Base-by-base conservation (phyloP, 2,329 filamentous ascomycete species). In the Parascedosporium putredinis region DNA sequence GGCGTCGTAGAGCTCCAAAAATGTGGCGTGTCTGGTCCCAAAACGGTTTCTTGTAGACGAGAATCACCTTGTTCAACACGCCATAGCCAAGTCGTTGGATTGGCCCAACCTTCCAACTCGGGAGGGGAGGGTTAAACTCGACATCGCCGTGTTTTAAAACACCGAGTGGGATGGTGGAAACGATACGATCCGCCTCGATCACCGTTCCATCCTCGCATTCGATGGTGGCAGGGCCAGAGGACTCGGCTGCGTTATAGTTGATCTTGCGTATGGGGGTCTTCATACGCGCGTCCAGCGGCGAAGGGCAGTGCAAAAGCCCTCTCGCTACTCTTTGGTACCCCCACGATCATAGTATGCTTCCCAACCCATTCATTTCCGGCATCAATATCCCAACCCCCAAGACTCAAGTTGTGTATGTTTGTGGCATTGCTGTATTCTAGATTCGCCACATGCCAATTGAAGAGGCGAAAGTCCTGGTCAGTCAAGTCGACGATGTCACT, bases 391-490 rank as follows among this genome's bases (percentile, higher is more conserved):
- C 94, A 97, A 0, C 90, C 84, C 6, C 84, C 81, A 12, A 98
- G 78, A 64, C 91, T 97, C 16, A 98, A 77, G 54, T 86, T 84
- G 55, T 86, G 83, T 50, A 95, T 81, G 56, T 89, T 94, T 2
- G 83, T 87, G 2, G 93, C 93, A 64, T 97, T 98, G 54, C 91
- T 94, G 62, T 98, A 98, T 65, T 98, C 93, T 12, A 98, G 75
- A 61, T 98, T 98, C 55, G 94, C 94, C 64, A 96, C 86, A 65
- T 98, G 94, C 93, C 93, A 98, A 61, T 96, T 98, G 60, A 97
- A 76, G 14, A 98, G 73, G 43, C 93, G 81, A 65, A 95, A 83
- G 60, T 98, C 93, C 61, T 88, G 86, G 1, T 90, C 79, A 12
- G 82, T 87, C 48, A 98, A 69, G 52, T 95, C 84, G 24, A 97